A percentile compares a stretch with the other conserved stretches of the same genome.
These are phyloP conservation scores for Debaryomyces psychrophilus DNA, from an alignment of 1,139 yeast species.

Conservation along the genomic window DNA sequence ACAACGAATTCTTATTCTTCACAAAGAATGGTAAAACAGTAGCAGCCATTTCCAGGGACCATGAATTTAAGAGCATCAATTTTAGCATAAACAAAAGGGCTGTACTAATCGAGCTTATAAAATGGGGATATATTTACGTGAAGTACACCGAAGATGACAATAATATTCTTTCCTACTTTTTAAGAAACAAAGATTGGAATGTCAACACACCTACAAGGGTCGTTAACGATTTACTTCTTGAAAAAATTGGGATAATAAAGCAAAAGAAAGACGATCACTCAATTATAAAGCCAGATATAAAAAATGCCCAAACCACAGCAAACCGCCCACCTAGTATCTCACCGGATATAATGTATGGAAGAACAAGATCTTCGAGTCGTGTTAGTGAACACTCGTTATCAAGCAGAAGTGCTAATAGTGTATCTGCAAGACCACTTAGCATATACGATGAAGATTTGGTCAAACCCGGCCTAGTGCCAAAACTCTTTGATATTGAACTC, in stretches of 20 bases:
- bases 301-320: not conserved
- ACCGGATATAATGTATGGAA: conserved; percentile 7
- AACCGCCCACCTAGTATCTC: conserved; percentile 3
- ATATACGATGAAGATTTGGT: conserved; percentile 1
- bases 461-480: conserved; percentile 4
- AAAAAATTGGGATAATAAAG: conserved; percentile 11
- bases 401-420: not conserved
- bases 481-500: conserved; percentile 23
- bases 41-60: conserved; percentile 8
- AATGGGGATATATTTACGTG: conserved; percentile 16
- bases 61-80: conserved; percentile 12
- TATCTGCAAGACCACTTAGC: not conserved
- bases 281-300: not conserved
- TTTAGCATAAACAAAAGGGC: conserved; percentile 14
- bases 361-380: conserved; percentile 9
- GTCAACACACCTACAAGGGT: conserved; percentile 10
- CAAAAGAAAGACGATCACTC: not conserved
- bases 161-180: conserved; percentile 13
- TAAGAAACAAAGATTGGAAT: conserved; percentile 13
- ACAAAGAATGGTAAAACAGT: not conserved
- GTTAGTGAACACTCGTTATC: not conserved
- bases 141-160: conserved; percentile 15
- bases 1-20: conserved; percentile 2
- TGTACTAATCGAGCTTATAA: conserved; percentile 15
- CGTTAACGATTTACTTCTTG: conserved; percentile 13